A percentile compares a stretch with the other conserved stretches of the same genome.
Evolutionary conservation across 305 asterid genomes (phyloP).

Genomic region (Fraxinus platypoda): DNA sequence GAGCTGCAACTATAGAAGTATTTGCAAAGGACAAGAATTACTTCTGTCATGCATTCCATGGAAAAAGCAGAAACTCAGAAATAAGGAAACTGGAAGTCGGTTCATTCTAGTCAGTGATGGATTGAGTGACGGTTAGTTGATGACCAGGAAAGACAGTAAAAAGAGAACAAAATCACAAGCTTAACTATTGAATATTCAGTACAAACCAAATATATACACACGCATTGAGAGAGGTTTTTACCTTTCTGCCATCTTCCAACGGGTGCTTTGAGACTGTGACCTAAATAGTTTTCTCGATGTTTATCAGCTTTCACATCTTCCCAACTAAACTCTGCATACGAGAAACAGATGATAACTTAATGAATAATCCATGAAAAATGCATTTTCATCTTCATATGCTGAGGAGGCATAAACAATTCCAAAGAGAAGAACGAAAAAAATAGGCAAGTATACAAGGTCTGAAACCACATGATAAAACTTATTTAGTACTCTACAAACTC

Average conservation of each 20-base stretch:
- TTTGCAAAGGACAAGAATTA: not conserved
- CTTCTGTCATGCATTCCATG: not conserved
- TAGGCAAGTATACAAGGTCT: not conserved
- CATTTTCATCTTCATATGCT: not conserved
- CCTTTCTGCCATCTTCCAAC: constrained; percentile 99
- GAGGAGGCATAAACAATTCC: not conserved
- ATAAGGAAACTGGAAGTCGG: not conserved
- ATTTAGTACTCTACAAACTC: not conserved
- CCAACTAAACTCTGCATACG: constrained; percentile 86
- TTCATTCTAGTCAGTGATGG: not conserved
- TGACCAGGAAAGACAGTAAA: not conserved
- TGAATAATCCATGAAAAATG: not conserved
- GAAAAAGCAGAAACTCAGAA: not conserved
- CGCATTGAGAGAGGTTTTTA: constrained; percentile 8
- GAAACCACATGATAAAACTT: not conserved
- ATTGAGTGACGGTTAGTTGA: not conserved
- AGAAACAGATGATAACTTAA: not conserved
- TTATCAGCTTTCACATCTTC: constrained; percentile 97
- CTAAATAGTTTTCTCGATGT: constrained; percentile 88
- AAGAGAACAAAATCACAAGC: not conserved
- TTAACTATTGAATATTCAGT: not conserved
- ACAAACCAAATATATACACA: not conserved
- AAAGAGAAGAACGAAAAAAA: not conserved
- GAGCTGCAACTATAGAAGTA: not conserved
- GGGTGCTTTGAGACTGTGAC: constrained; percentile 95